These are phyloP conservation scores for Amanita phalloides DNA, from an alignment of 768 basidiomycete species.

Conservation along the genomic window DNA sequence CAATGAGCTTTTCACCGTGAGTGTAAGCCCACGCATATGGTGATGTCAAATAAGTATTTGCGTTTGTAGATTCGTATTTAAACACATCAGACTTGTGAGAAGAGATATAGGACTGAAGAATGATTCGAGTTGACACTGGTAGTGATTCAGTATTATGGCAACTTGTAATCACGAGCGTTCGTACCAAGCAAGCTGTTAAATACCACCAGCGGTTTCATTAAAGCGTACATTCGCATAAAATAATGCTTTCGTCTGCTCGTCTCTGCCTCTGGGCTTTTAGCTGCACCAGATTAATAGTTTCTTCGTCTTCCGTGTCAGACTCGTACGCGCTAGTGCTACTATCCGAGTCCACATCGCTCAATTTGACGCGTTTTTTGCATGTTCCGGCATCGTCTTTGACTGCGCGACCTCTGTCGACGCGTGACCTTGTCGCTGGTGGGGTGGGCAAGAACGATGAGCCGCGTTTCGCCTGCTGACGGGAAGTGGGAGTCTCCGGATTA, in stretches of 20 bases:
- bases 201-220: neutral
- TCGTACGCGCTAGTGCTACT: slow-evolving; percentile 3
- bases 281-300: neutral
- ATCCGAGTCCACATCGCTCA: neutral
- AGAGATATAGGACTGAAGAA: slow-evolving; percentile 67
- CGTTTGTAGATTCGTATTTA: slow-evolving; percentile 45
- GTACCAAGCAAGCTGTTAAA: neutral
- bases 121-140: slow-evolving; percentile 49
- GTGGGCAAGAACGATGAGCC: neutral
- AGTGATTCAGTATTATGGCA: neutral
- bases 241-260: neutral
- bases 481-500: slow-evolving; percentile 2
- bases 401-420: neutral
- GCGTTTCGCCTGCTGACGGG: neutral
- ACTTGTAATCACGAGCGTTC: slow-evolving; percentile 5
- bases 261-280: neutral
- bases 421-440: slow-evolving; percentile 1
- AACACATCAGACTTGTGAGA: slow-evolving; percentile 61
- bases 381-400: neutral
- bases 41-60: slow-evolving; percentile 39
- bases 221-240: neutral
- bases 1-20: slow-evolving; percentile 28
- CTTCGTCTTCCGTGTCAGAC: neutral
- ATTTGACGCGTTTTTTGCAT: slow-evolving; percentile 1
- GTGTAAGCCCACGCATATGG: slow-evolving; percentile 73